Percentiles rank a stretch among this genome's conserved stretches.
Conservation (phyloP, 441 rosid species). For the Omphalea diandra region DNA sequence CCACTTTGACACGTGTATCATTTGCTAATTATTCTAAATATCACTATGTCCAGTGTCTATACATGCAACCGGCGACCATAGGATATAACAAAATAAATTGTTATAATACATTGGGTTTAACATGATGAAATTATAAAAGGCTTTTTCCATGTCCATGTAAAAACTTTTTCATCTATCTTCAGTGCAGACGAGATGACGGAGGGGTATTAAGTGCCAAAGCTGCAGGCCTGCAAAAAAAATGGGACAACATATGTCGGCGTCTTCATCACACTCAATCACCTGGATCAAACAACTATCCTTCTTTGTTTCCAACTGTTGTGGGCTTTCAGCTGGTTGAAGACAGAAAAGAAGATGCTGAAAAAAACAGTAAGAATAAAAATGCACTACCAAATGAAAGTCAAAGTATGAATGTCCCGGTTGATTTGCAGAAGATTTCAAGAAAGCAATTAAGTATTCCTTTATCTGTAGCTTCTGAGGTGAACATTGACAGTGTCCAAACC, state of each 20-base stretch:
- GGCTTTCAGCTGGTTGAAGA: conserved; percentile 38
- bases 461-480: conserved; percentile 24
- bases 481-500: conserved; percentile 22
- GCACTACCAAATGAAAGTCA: conserved; percentile 14
- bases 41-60: too few relatives aligned
- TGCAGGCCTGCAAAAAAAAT: conserved; percentile 40
- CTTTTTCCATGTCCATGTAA: conserved; percentile 30
- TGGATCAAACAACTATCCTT: conserved; percentile 20
- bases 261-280: conserved; percentile 33
- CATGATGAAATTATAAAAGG: conserved; percentile 2
- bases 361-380: conserved; percentile 19
- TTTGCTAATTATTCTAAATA: too few relatives aligned
- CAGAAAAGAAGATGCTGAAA: conserved; percentile 29
- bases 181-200: conserved; percentile 71
- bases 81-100: neutral
- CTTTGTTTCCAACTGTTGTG: conserved; percentile 30
- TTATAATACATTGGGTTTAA: neutral
- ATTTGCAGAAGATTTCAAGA: conserved; percentile 26
- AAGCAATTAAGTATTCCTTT: conserved; percentile 20
- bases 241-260: conserved; percentile 43
- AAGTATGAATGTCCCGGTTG: conserved; percentile 22
- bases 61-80: too few relatives aligned
- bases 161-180: conserved; percentile 41
- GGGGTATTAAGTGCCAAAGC: conserved; percentile 32
- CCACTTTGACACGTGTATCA: too few relatives aligned